Conservation (phyloP, 176 grass and related monocot genomes). For the Avena atlantica region DNA sequence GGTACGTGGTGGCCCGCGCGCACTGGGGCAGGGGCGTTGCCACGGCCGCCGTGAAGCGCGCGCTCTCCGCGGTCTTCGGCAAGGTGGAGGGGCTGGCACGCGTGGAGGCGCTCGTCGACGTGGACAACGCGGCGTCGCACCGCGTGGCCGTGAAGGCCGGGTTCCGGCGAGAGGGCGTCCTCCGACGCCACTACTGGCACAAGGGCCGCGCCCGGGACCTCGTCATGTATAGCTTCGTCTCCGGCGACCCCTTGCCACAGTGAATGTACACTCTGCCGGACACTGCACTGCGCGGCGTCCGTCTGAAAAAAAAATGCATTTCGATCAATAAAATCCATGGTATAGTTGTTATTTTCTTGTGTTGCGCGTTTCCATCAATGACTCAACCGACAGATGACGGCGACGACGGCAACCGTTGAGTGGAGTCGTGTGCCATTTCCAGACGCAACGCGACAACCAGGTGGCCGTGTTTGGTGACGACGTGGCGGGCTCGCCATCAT, state of each 20-base stretch:
- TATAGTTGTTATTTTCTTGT: neutral
- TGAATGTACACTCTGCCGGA: neutral
- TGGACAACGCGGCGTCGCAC: conserved; percentile 73
- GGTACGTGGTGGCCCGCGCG: conserved; percentile 66
- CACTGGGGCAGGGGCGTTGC: conserved; percentile 76
- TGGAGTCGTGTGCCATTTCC: neutral
- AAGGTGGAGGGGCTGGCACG: conserved; percentile 55
- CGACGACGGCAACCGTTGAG: neutral
- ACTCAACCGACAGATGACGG: neutral
- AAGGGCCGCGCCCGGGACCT: conserved; percentile 64
- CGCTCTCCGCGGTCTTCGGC: conserved; percentile 41
- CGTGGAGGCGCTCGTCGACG: conserved; percentile 76
- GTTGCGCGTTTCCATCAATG: neutral
- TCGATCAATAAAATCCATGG: no score
- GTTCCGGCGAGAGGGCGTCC: conserved; percentile 67
- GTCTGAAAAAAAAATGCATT: neutral
- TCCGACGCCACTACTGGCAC: conserved; percentile 60
- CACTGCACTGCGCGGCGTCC: neutral
- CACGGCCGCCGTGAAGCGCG: conserved; percentile 56
- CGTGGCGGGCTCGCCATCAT: neutral
- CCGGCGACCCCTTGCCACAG: conserved; percentile 13
- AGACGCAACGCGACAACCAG: neutral
- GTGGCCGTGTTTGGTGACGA: neutral
- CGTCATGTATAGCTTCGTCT: conserved; percentile 72
- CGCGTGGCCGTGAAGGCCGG: conserved; percentile 80